Base-by-base conservation (phyloP, 2,329 filamentous ascomycete genomes). In the Aquanectria penicillioides region DNA sequence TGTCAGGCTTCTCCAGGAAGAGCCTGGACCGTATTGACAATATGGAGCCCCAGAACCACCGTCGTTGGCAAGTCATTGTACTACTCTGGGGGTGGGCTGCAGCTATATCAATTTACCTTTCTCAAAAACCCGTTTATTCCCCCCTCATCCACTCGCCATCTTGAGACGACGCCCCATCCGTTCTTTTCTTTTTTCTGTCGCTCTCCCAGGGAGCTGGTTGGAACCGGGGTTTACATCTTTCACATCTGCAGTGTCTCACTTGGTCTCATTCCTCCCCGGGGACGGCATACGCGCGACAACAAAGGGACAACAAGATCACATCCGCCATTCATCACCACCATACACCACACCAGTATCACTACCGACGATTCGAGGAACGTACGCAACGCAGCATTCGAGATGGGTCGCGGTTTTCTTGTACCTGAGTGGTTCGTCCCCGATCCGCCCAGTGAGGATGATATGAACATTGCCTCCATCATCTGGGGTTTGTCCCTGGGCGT, bases 401-500 rank as follows among this genome's bases (percentile, higher is more conserved):
- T 69, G 64, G 47, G 46, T 15, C 55, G 48, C 33, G 67, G 68
- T 3, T 70, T 69, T 18, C 57, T 70, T 4, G 61, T 70, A 13
- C 68, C 68, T 0, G 66, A 67, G 4, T 11, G 15, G 17, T 70
- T 64, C 46, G 47, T 56, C 34, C 50, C 41, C 10, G 62, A 69
- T 2, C 31, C 56, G 13, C 67, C 68, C 6, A 50, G 58, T 20
- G 68, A 70, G 1, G 46, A 29, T 33, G 66, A 70, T 22, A 69
- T 70, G 68, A 70, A 70, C 49, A 26, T 70, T 36, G 68, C 68
- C 11, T 70, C 68, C 10, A 70, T 70, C 47, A 65, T 66, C 15
- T 70, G 68, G 68, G 68, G 68, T 22, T 25, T 70, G 33, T 69
- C 68, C n/a, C 34, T 70, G 31, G 68, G 68, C 5, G 57, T 70